phyloP scores from a whole-genome alignment of 257 asterid species.

The Gentiana dahurica region DNA sequence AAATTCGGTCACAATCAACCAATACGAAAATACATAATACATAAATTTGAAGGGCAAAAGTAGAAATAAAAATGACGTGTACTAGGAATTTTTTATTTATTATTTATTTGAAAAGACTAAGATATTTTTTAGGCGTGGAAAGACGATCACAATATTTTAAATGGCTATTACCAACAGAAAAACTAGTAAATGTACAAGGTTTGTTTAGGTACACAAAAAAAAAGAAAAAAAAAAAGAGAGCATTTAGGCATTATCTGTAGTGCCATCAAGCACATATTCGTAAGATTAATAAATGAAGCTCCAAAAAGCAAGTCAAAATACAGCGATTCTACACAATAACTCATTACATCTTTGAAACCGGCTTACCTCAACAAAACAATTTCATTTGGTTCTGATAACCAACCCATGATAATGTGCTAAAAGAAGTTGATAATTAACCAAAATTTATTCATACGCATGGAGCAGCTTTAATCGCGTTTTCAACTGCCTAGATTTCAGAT shows the following conservation, averaged over 20 bases:
- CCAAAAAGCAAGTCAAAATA: background rate
- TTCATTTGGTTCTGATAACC: background rate
- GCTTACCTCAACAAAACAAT: slow-evolving; percentile 12
- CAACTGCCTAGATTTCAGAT: background rate
- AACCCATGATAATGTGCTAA: background rate
- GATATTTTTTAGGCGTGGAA: background rate
- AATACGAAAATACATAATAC: too few relatives aligned
- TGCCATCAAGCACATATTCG: background rate
- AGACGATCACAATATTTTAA: background rate
- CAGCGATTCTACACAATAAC: background rate
- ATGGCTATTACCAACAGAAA: background rate
- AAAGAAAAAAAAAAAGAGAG: background rate
- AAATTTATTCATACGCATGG: background rate
- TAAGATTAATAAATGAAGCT: background rate
- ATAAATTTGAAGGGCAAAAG: too few relatives aligned
- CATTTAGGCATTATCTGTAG: background rate
- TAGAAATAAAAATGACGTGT: too few relatives aligned
- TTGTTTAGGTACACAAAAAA: background rate
- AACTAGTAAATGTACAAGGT: too few relatives aligned
- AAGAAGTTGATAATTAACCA: background rate
- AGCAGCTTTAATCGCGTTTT: background rate
- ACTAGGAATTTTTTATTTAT: too few relatives aligned
- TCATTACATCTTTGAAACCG: slow-evolving; percentile 9
- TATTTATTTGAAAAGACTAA: background rate
- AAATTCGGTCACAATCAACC: too few relatives aligned